Base-by-base conservation (phyloP, 2,329 filamentous ascomycete genomes). In the Pezicula radicicola region DNA sequence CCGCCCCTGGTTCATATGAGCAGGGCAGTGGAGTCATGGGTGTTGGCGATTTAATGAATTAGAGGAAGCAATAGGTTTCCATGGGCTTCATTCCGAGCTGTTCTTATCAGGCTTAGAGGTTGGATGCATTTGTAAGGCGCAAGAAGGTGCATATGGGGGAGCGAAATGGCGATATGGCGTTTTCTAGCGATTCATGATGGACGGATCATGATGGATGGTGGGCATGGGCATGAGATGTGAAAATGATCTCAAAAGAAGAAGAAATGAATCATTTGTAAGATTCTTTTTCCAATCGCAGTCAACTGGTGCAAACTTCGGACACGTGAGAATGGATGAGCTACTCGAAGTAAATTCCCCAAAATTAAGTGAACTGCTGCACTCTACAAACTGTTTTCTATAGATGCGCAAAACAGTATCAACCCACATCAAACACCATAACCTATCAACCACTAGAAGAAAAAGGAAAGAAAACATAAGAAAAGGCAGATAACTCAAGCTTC, bases 401-500 rank as follows among this genome's bases (percentile, higher is more conserved):
- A 25, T 25, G 25, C 6, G 25, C 25, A 6, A 7, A 6, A 25
- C 25, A 25, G 30, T 33, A 33, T 33, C 9, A 33, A 33, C 30
- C 30, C 30, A 13, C 10, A 13, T 13, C 3, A 33, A 33, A 33
- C 30, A 5, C 30, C 10, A 33, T 33, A 33, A 33, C 30, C 10
- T 33, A 10, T 33, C 12, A 33, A 33, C 12, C 30, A 12, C 10
- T 6, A 33, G 30, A 7, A 25, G 25, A 4, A 25, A 25, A 5
- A 25, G 25, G 25, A 1, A 25, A 25, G 4, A 6, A 25, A 25
- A 25, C 6, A 25, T 25, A 7, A 19, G 19, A 19, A 2, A 25
- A 25, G 25, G 25, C 6, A 25, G 6, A 25, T 12, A 12, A 18
- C 46, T 67, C 68, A 81, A 47, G 74, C 73, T 63, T 83, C 79